A percentile compares a stretch with the other conserved stretches of the same genome.
Evolutionary conservation across 768 basidiomycete species (phyloP).

Genomic region (Naganishia friedmannii): DNA sequence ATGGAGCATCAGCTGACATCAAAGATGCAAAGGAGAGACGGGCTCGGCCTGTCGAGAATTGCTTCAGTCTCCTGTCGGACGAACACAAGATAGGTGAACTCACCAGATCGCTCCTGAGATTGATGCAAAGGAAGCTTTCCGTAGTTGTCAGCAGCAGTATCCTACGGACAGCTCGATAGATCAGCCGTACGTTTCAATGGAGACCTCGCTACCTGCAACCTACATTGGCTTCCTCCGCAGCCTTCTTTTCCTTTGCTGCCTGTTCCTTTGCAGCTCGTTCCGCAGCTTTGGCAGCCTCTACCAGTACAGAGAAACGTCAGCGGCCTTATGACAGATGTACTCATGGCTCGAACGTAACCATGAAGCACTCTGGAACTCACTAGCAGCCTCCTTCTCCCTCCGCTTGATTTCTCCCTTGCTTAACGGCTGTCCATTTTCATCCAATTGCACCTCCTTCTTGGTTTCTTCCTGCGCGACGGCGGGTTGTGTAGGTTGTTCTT

Average conservation of each 20-base stretch:
- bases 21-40: constrained; percentile 68
- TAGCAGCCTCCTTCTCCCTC: constrained; percentile 83
- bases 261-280: constrained; percentile 78
- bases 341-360: too few species aligned
- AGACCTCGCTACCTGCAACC: too few species aligned
- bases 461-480: constrained; percentile 15
- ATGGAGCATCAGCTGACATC: constrained; percentile 42
- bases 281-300: constrained; percentile 74
- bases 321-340: too few species aligned
- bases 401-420: constrained; percentile 85
- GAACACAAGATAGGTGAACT: constrained; percentile 24
- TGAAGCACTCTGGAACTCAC: constrained; percentile 18
- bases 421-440: constrained; percentile 48
- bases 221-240: constrained; percentile 64
- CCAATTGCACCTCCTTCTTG: constrained; percentile 20
- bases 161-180: constrained; percentile 37
- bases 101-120: constrained; percentile 68
- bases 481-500: neutral
- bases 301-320: neutral
- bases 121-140: constrained; percentile 86
- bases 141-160: constrained; percentile 68
- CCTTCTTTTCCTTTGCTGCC: constrained; percentile 67
- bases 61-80: neutral
- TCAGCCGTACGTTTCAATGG: constrained; percentile 15
- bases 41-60: constrained; percentile 52